Conservation (phyloP, 1,284 basidiomycete genomes). For the Pseudozyma thailandica region DNA sequence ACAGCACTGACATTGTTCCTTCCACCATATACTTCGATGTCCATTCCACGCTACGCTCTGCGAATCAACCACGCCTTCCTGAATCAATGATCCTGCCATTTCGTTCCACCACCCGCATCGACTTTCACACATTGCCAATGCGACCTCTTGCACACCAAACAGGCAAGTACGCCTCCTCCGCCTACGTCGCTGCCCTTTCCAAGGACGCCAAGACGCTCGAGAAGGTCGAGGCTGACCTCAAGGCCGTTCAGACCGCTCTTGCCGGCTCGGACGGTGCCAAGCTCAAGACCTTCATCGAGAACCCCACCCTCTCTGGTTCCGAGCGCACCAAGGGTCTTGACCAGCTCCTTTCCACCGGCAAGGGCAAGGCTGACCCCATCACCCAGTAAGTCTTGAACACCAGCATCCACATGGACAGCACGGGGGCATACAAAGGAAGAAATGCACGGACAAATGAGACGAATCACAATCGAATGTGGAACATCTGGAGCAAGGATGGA, state of each 20-base stretch:
- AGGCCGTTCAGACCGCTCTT: conserved; percentile 67
- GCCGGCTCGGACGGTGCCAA: conserved; percentile 70
- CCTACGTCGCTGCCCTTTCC: conserved; percentile 88
- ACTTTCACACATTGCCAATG: too few relatives aligned
- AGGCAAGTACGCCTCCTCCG: conserved; percentile 92
- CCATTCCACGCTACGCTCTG: not conserved
- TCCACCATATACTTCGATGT: not conserved
- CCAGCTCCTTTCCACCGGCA: conserved; percentile 72
- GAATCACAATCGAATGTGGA: too few relatives aligned
- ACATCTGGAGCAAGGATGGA: too few relatives aligned
- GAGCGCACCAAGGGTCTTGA: conserved; percentile 81
- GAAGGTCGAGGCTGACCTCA: conserved; percentile 75
- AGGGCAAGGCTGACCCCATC: conserved; percentile 62
- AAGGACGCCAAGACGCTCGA: conserved; percentile 71
- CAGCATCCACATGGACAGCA: conserved; percentile 4
- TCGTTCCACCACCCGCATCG: not conserved
- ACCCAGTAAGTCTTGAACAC: conserved; percentile 55
- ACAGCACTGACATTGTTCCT: not conserved
- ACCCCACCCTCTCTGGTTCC: conserved; percentile 85
- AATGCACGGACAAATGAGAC: not conserved
- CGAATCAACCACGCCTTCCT: not conserved
- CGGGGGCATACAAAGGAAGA: not conserved
- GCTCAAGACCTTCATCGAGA: conserved; percentile 78
- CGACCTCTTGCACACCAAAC: conserved; percentile 70
- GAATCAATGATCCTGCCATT: not conserved